Evolutionary conservation across 345 rosid species (phyloP).

Genomic region (Atalantia buxifolia): DNA sequence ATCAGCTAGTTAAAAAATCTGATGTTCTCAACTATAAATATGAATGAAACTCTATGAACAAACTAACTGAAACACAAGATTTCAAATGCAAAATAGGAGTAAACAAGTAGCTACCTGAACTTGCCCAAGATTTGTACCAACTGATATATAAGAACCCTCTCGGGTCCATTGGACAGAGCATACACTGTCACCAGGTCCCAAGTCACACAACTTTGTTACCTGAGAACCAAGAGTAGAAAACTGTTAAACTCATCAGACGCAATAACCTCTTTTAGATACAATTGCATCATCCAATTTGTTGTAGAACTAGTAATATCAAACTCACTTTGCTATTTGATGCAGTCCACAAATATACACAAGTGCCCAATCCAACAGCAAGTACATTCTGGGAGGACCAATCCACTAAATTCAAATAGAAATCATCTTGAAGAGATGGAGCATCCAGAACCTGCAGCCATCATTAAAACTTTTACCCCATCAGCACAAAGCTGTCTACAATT

Average conservation of each 20-base stretch:
- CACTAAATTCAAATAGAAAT: constrained; percentile 90
- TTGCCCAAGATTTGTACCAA: constrained; percentile 83
- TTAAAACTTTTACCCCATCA: not conserved
- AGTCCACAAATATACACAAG: constrained; percentile 94
- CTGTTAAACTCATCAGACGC: not conserved
- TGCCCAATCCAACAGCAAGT: constrained; percentile 92
- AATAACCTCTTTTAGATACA: not conserved
- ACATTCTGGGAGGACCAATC: constrained; percentile 99
- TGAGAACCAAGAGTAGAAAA: constrained; percentile 25
- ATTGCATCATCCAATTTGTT: not conserved
- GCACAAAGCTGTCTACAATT: too few relatives aligned
- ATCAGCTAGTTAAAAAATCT: not conserved
- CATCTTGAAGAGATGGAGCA: constrained; percentile 98
- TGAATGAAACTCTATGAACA: not conserved
- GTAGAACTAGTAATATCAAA: not conserved
- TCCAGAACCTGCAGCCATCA: constrained; percentile 73
- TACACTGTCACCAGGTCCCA: constrained; percentile 83
- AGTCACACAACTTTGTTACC: constrained; percentile 94
- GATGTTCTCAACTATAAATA: not conserved
- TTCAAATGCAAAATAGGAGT: not conserved
- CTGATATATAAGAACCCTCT: constrained; percentile 87
- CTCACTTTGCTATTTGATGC: constrained; percentile 96
- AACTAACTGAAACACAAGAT: not conserved
- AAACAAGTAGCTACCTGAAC: constrained; percentile 64
- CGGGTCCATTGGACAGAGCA: constrained; percentile 95